Conservation (phyloP, 2,329 filamentous ascomycete species). For the Sporothrix dimorphospora region DNA sequence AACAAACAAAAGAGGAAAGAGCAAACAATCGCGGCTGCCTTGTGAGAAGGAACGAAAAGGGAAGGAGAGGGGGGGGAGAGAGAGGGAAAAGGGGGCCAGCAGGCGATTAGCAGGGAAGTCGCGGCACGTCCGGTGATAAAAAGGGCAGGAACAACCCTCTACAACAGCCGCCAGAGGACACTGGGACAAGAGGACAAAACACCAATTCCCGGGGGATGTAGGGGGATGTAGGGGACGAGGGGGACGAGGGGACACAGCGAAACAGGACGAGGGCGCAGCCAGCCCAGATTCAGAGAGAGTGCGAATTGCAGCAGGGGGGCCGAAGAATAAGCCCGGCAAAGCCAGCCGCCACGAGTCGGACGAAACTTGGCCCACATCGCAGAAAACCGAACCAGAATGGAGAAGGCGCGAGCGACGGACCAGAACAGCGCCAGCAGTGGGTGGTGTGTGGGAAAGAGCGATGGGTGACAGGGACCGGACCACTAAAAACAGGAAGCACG, state of each 20-base stretch:
- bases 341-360: slow-evolving; percentile 14
- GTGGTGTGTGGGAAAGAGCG: slow-evolving; percentile 7
- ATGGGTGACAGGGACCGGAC: background rate
- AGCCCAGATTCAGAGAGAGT: background rate
- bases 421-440: background rate
- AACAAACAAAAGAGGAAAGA: slow-evolving; percentile 8
- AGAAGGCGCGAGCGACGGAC: background rate
- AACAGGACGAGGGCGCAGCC: slow-evolving; percentile 5
- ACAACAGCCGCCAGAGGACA: background rate
- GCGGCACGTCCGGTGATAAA: background rate
- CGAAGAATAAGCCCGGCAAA: slow-evolving; percentile 21
- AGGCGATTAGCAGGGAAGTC: slow-evolving; percentile 7
- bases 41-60: background rate
- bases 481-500: slow-evolving; percentile 1
- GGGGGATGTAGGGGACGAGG: too few species aligned
- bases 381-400: background rate
- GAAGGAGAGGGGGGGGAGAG: slow-evolving; percentile 1
- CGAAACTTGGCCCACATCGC: slow-evolving; percentile 20
- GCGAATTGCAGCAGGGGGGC: background rate
- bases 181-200: background rate
- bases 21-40: slow-evolving; percentile 3
- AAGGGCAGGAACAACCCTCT: background rate
- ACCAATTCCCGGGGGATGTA: too few species aligned
- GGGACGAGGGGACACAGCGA: background rate
- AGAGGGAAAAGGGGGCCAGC: background rate